Evolutionary conservation across 176 grass and related monocot genomes (phyloP).

Genomic region (Aegilops tauschii): DNA sequence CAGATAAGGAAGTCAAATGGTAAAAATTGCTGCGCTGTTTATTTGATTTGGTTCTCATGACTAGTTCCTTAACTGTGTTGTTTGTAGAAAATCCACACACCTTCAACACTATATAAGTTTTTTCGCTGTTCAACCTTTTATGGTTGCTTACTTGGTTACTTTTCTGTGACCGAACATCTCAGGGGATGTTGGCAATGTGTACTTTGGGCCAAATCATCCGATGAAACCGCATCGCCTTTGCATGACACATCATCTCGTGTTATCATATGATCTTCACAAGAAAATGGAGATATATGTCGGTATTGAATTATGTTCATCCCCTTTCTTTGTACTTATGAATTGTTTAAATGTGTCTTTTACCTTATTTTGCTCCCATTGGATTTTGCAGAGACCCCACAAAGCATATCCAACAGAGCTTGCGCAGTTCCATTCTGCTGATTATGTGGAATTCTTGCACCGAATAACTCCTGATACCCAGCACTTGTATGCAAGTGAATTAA

Average conservation of each 20-base stretch:
- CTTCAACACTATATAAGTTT: not conserved
- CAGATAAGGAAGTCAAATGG: slow-evolving; percentile 6
- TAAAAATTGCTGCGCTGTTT: not conserved
- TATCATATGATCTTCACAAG: slow-evolving; percentile 92
- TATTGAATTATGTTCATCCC: slow-evolving; percentile 33
- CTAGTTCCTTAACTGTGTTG: not conserved
- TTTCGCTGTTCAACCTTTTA: not conserved
- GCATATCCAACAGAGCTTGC: slow-evolving; percentile 96
- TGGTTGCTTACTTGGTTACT: not conserved
- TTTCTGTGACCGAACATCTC: slow-evolving; percentile 19
- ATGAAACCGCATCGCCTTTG: slow-evolving; percentile 99
- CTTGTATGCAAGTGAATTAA: slow-evolving; percentile 71
- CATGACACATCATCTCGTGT: slow-evolving; percentile 97
- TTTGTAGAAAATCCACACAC: not conserved
- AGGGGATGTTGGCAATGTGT: slow-evolving; percentile 97
- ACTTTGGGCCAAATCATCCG: slow-evolving; percentile 98
- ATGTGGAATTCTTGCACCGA: slow-evolving; percentile 98
- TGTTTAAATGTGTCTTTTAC: not conserved
- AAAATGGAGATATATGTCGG: slow-evolving; percentile 99
- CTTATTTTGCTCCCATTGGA: slow-evolving; percentile 13
- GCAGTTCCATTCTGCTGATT: slow-evolving; percentile 96
- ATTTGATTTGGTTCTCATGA: not conserved
- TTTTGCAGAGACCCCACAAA: slow-evolving; percentile 94
- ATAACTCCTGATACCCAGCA: slow-evolving; percentile 86
- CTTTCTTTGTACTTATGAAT: slow-evolving; percentile 19